These are phyloP conservation scores for Agaricus sinodeliciosus DNA, from an alignment of 768 basidiomycete genomes.

Conservation along the genomic window DNA sequence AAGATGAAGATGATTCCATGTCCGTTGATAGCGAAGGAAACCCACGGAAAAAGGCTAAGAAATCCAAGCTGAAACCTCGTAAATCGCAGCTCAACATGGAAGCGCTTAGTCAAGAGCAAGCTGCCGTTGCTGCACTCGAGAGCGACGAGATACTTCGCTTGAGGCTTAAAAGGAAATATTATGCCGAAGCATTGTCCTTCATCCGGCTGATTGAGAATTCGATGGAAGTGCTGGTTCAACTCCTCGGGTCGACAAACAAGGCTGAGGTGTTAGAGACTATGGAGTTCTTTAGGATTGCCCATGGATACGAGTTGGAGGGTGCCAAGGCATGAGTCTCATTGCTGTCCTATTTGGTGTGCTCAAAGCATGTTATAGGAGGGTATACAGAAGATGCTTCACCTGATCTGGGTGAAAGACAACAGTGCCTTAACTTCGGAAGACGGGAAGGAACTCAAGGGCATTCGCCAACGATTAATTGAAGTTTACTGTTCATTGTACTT, in stretches of 20 bases:
- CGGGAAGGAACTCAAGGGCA: constrained; percentile 73
- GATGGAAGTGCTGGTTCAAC: constrained; percentile 63
- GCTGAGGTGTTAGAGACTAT: constrained; percentile 79
- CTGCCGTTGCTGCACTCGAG: constrained; percentile 61
- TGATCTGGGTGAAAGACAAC: constrained; percentile 97
- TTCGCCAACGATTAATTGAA: constrained; percentile 82
- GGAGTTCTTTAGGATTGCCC: constrained; percentile 82
- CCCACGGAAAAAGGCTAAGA: constrained; percentile 31
- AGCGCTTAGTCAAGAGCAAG: constrained; percentile 65
- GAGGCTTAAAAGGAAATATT: constrained; percentile 78
- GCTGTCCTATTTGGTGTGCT: neutral
- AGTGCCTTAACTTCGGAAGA: constrained; percentile 60
- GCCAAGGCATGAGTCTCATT: constrained; percentile 51
- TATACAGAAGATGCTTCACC: constrained; percentile 92
- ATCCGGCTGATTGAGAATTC: constrained; percentile 56
- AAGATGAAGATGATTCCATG: constrained; percentile 17
- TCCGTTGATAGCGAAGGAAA: constrained; percentile 26
- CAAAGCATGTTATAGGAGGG: constrained; percentile 48
- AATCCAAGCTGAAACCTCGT: constrained; percentile 46
- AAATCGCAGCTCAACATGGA: constrained; percentile 66
- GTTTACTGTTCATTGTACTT: constrained; percentile 87
- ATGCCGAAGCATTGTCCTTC: constrained; percentile 78
- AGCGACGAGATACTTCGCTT: constrained; percentile 59
- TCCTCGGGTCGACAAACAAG: constrained; percentile 85
- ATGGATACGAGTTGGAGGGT: constrained; percentile 73